These are phyloP conservation scores for Seminavis robusta DNA, from an alignment of 108 stramenopile genomes.

Conservation along the genomic window DNA sequence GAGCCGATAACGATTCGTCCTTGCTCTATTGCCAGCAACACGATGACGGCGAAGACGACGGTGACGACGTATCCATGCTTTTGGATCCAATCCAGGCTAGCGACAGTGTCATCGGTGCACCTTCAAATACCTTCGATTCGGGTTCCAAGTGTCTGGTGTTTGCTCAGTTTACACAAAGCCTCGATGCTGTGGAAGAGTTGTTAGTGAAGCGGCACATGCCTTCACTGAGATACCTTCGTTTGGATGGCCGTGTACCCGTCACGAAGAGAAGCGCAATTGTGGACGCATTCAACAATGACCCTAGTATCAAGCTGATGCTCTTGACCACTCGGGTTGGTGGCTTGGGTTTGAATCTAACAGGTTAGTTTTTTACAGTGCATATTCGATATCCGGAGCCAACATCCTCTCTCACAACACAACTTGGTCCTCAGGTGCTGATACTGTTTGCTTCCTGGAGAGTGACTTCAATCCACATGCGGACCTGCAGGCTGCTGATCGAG, in stretches of 20 bases:
- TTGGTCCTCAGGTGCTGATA: conserved; percentile 58
- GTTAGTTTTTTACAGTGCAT: conserved; percentile 28
- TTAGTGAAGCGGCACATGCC: conserved; percentile 73
- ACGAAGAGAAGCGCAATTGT: conserved; percentile 54
- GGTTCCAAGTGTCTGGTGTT: conserved; percentile 76
- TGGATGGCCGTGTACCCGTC: conserved; percentile 75
- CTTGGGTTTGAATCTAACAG: conserved; percentile 82
- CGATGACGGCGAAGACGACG: conserved; percentile 17
- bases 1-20: conserved; percentile 82
- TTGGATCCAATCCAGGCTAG: neutral
- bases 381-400: neutral
- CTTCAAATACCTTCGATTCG: neutral
- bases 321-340: conserved; percentile 85
- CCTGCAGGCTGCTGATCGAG: conserved; percentile 71
- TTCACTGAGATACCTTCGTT: conserved; percentile 58
- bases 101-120: neutral
- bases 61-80: conserved; percentile 1
- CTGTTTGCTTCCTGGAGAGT: conserved; percentile 79
- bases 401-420: neutral
- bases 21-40: conserved; percentile 39
- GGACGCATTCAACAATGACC: conserved; percentile 74
- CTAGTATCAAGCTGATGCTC: conserved; percentile 56
- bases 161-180: conserved; percentile 76
- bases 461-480: conserved; percentile 86
- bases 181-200: conserved; percentile 80